Percentiles rank a stretch among this genome's conserved stretches.
Conservation (phyloP, 2,329 filamentous ascomycete genomes). For the Claviceps humidiphila region DNA sequence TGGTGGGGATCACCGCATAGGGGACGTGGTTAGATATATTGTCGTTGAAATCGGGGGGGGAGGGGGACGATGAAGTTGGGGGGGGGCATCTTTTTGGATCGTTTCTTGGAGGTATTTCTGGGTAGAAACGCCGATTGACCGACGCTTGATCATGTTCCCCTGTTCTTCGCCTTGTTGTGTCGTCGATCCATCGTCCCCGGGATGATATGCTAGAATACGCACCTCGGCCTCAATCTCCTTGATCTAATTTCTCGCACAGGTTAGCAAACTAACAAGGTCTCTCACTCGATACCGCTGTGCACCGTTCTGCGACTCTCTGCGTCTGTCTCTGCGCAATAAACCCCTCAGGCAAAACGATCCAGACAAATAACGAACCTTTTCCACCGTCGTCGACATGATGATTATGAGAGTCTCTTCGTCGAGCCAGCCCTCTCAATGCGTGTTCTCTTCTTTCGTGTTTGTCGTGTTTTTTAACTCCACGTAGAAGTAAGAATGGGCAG, state of each 20-base stretch:
- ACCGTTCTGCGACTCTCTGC: too few relatives aligned
- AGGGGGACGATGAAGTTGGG: too few relatives aligned
- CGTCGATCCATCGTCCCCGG: neutral
- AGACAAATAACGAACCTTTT: slow-evolving; percentile 53
- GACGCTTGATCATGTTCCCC: neutral
- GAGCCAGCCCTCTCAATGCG: neutral
- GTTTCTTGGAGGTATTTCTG: too few relatives aligned
- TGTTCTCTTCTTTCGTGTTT: neutral
- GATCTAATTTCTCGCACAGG: slow-evolving; percentile 48
- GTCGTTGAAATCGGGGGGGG: neutral
- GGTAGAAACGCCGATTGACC: too few relatives aligned
- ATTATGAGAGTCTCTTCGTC: slow-evolving; percentile 10
- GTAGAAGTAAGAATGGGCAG: too few relatives aligned
- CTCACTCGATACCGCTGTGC: too few relatives aligned
- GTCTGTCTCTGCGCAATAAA: neutral
- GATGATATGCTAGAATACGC: slow-evolving; percentile 22
- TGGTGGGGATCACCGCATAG: neutral
- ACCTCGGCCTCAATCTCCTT: slow-evolving; percentile 94
- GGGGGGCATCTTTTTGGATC: too few relatives aligned
- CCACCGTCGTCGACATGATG: slow-evolving; percentile 91
- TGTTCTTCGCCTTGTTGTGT: neutral
- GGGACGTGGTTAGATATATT: neutral
- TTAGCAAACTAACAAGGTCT: slow-evolving; percentile 16
- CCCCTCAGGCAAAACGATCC: too few relatives aligned
- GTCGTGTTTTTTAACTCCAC: too few relatives aligned